phyloP scores from a whole-genome alignment of 176 grass and related monocot genomes.

The Phoenix roebelenii region DNA sequence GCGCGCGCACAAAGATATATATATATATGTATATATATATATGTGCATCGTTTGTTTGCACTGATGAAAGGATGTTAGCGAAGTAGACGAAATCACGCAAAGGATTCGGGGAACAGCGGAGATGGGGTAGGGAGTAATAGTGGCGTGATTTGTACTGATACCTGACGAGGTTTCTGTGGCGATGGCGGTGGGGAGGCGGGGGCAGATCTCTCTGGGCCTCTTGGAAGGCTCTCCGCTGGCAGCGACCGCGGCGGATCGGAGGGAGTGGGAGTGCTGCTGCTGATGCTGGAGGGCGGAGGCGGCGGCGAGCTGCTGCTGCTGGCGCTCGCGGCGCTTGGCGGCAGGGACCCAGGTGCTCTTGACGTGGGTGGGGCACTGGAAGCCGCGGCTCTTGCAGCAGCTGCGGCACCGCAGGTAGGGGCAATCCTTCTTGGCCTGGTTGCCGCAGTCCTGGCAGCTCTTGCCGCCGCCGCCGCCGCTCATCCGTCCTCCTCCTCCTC shows the following conservation, averaged over 20 bases:
- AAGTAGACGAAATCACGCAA: neutral
- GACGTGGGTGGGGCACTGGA: constrained; percentile 38
- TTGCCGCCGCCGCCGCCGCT: constrained; percentile 7
- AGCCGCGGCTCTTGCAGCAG: constrained; percentile 52
- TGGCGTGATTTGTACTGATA: constrained; percentile 1
- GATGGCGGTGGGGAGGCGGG: constrained; percentile 4
- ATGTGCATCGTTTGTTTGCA: too few species aligned
- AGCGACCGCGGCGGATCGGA: neutral
- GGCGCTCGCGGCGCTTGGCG: constrained; percentile 41
- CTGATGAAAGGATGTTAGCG: too few species aligned
- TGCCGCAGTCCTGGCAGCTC: constrained; percentile 51
- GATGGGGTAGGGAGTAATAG: neutral
- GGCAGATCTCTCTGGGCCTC: constrained; percentile 1
- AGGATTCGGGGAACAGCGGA: constrained; percentile 2
- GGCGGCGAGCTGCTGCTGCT: constrained; percentile 27
- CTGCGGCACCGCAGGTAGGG: constrained; percentile 33
- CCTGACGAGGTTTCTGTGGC: constrained; percentile 1
- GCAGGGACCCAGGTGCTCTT: constrained; percentile 51
- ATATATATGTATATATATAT: too few species aligned
- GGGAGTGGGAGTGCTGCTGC: neutral
- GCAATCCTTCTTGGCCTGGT: constrained; percentile 56
- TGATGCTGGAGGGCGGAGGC: neutral
- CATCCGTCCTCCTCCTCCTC: neutral
- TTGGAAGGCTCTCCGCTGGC: constrained; percentile 2
- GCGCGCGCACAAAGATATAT: too few species aligned